Conservation (phyloP, 768 basidiomycete genomes). For the Suillus subalutaceus region DNA sequence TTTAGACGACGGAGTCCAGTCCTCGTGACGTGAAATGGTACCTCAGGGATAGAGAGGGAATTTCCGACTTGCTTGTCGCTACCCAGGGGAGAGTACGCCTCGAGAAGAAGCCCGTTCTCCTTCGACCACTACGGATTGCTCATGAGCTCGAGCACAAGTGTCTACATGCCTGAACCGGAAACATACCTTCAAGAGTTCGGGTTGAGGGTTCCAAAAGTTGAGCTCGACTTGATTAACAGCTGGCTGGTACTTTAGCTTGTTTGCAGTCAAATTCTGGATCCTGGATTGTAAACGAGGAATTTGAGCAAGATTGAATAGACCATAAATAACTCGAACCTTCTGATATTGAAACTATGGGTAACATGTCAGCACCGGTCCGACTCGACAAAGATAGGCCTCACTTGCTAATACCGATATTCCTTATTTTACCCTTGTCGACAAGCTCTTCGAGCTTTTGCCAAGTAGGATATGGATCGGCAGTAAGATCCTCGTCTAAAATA, state of each 20-base stretch:
- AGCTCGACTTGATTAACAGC: slow-evolving; percentile 84
- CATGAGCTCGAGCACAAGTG: neutral
- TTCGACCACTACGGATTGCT: slow-evolving; percentile 57
- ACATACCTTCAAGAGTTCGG: slow-evolving; percentile 65
- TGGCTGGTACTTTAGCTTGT: slow-evolving; percentile 59
- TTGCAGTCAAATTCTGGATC: slow-evolving; percentile 64
- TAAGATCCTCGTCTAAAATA: slow-evolving; percentile 55
- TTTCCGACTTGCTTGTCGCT: slow-evolving; percentile 59
- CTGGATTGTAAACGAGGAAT: slow-evolving; percentile 25
- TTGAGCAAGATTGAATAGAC: neutral
- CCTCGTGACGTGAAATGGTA: slow-evolving; percentile 16
- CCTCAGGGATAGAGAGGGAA: slow-evolving; percentile 61
- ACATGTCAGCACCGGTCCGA: neutral
- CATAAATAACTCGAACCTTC: slow-evolving; percentile 33
- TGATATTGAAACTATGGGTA: slow-evolving; percentile 58
- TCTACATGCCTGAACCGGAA: neutral
- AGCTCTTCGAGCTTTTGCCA: slow-evolving; percentile 82
- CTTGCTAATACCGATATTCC: slow-evolving; percentile 88
- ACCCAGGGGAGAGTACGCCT: slow-evolving; percentile 80
- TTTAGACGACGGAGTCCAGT: neutral
- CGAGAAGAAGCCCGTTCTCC: slow-evolving; percentile 62
- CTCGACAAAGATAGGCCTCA: slow-evolving; percentile 29
- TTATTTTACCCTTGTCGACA: slow-evolving; percentile 74
- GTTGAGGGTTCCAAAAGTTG: slow-evolving; percentile 77
- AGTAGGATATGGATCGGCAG: slow-evolving; percentile 72